phyloP scores from a whole-genome alignment of 805 yeast genomes.

The Zygosaccharomyces bailii region DNA sequence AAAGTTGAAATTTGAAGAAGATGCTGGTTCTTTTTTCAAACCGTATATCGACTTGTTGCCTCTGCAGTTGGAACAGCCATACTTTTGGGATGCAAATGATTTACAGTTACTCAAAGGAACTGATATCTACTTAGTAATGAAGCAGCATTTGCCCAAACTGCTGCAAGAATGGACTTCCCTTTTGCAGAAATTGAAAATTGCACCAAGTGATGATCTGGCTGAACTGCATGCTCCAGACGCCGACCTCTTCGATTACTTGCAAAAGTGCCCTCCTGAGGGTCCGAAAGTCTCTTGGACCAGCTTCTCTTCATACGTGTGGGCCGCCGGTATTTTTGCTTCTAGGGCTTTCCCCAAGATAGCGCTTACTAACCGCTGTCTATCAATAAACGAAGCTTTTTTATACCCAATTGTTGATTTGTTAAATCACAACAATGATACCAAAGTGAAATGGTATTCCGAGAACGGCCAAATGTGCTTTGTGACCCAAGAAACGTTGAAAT shows the following conservation, averaged over 20 bases:
- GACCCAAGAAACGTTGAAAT: slow-evolving; percentile 32
- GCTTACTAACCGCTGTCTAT: slow-evolving; percentile 35
- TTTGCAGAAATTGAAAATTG: slow-evolving; percentile 8
- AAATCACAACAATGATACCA: slow-evolving; percentile 62
- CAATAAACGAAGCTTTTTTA: slow-evolving; percentile 58
- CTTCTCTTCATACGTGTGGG: slow-evolving; percentile 73
- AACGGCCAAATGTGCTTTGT: slow-evolving; percentile 41
- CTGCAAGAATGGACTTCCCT: slow-evolving; percentile 56
- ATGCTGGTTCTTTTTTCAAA: slow-evolving; percentile 28
- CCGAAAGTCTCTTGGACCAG: slow-evolving; percentile 49
- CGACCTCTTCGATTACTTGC: slow-evolving; percentile 24
- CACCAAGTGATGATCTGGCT: slow-evolving; percentile 19
- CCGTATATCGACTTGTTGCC: slow-evolving; percentile 54
- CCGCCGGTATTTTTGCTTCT: slow-evolving; percentile 63
- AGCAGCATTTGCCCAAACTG: slow-evolving; percentile 43
- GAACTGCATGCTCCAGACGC: slow-evolving; percentile 20
- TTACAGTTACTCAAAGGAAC: slow-evolving; percentile 58
- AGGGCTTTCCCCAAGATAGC: slow-evolving; percentile 78
- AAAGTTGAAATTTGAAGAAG: slow-evolving; percentile 40
- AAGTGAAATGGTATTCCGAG: slow-evolving; percentile 58
- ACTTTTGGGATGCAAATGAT: slow-evolving; percentile 58
- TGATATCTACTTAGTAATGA: slow-evolving; percentile 57
- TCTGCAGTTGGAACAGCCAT: slow-evolving; percentile 53
- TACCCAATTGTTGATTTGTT: slow-evolving; percentile 75
- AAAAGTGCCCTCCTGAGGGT: slow-evolving; percentile 22